phyloP scores from a whole-genome alignment of 1,284 basidiomycete genomes.

The Schizophyllum commune region DNA sequence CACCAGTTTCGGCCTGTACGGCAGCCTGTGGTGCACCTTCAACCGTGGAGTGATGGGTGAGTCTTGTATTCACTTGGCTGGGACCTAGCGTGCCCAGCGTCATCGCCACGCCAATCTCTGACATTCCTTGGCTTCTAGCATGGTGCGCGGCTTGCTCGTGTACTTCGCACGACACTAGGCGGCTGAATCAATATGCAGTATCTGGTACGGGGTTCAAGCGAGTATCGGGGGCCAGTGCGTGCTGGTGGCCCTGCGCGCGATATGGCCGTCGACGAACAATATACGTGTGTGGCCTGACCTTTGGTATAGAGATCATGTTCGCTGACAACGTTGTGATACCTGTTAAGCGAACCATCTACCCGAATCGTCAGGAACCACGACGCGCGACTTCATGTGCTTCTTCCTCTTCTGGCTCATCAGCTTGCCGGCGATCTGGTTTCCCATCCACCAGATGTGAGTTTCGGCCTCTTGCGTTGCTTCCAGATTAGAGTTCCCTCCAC shows the following conservation, averaged over 20 bases:
- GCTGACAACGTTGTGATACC: no score
- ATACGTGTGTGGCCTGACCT: constrained; percentile 42
- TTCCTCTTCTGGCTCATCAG: constrained; percentile 83
- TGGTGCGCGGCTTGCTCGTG: neutral
- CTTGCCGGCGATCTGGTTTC: constrained; percentile 75
- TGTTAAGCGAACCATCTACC: constrained; percentile 63
- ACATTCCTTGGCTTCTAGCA: neutral
- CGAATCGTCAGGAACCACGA: constrained; percentile 61
- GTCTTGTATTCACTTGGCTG: constrained; percentile 17
- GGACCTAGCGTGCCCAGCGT: neutral
- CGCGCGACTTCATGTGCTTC: constrained; percentile 72
- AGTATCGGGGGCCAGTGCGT: constrained; percentile 78
- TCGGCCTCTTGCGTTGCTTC: constrained; percentile 5
- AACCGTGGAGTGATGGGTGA: constrained; percentile 72
- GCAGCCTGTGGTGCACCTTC: constrained; percentile 77
- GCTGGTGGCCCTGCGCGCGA: constrained; percentile 62
- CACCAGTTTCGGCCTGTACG: constrained; percentile 77
- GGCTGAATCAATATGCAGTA: constrained; percentile 14
- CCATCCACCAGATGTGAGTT: constrained; percentile 69
- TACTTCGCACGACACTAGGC: neutral
- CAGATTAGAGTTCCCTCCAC: neutral
- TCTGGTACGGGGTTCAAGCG: constrained; percentile 78
- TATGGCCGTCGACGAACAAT: constrained; percentile 66
- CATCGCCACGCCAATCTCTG: neutral
- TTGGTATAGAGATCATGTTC: neutral